Percentiles rank a stretch among this genome's conserved stretches.
phyloP scores from a whole-genome alignment of 73 alveolate species.

The Paramecium caudatum region DNA sequence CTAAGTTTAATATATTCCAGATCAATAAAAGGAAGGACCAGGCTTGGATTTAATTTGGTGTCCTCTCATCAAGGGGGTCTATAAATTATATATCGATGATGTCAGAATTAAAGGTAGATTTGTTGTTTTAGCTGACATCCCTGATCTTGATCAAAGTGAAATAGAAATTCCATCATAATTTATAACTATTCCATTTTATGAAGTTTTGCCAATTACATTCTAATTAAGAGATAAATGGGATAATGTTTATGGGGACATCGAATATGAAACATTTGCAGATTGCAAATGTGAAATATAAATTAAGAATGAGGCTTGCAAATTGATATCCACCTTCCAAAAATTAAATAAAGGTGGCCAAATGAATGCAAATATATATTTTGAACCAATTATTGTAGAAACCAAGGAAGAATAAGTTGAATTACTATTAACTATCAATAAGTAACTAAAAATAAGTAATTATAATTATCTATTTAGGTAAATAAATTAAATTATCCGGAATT shows the following conservation, averaged over 20 bases:
- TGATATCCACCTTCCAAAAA: not conserved
- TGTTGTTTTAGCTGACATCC: slow-evolving; percentile 48
- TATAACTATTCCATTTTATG: slow-evolving; percentile 29
- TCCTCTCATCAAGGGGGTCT: slow-evolving; percentile 69
- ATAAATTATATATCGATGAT: slow-evolving; percentile 57
- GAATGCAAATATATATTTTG: not conserved
- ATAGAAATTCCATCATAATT: slow-evolving; percentile 39
- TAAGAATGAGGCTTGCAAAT: not conserved
- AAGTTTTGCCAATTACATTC: slow-evolving; percentile 8
- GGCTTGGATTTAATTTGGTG: slow-evolving; percentile 49
- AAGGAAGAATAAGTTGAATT: not conserved
- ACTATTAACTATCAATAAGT: not conserved
- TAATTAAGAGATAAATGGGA: slow-evolving; percentile 40
- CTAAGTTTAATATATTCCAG: not conserved
- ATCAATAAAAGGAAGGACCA: not conserved
- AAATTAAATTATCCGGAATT: slow-evolving; percentile 38
- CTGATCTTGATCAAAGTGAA: not conserved
- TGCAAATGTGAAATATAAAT: not conserved
- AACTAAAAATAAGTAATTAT: not conserved
- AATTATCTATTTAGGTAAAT: not conserved
- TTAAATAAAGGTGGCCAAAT: not conserved
- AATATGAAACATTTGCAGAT: slow-evolving; percentile 24
- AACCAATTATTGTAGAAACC: not conserved
- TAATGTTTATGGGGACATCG: slow-evolving; percentile 51
- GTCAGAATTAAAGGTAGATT: slow-evolving; percentile 47